A percentile compares a stretch with the other conserved stretches of the same genome.
phyloP scores from a whole-genome alignment of 257 asterid genomes.

The Rauvolfia tetraphylla region DNA sequence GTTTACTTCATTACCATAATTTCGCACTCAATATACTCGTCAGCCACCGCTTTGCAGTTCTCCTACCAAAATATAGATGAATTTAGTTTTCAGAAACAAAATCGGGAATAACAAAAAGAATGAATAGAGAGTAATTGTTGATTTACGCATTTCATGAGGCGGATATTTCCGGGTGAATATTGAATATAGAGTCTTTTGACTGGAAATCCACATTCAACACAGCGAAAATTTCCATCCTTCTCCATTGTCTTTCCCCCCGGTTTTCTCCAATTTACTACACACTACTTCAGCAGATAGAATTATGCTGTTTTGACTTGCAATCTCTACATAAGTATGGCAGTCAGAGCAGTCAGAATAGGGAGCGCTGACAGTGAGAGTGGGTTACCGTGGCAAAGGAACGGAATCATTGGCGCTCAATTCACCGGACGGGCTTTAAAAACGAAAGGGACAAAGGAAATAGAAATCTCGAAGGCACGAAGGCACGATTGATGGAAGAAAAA shows the following conservation, averaged over 20 bases:
- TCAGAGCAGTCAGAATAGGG: too few species aligned
- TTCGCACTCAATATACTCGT: slow-evolving; percentile 91
- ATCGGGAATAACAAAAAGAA: not conserved
- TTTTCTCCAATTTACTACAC: not conserved
- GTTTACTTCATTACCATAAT: slow-evolving; percentile 50
- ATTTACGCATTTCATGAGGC: slow-evolving; percentile 79
- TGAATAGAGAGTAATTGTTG: not conserved
- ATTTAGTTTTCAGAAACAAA: not conserved
- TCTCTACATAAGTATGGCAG: too few species aligned
- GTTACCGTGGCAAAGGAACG: too few species aligned
- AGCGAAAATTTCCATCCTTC: slow-evolving; percentile 33
- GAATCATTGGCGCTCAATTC: too few species aligned
- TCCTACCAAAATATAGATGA: slow-evolving; percentile 27
- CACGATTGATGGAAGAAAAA: too few species aligned
- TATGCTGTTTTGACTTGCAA: too few species aligned
- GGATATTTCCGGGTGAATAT: slow-evolving; percentile 90
- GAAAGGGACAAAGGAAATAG: too few species aligned
- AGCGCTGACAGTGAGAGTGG: too few species aligned
- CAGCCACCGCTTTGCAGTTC: slow-evolving; percentile 69
- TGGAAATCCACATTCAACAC: slow-evolving; percentile 67
- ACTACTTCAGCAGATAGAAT: not conserved
- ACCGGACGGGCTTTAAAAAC: too few species aligned
- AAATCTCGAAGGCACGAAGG: too few species aligned
- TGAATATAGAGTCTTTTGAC: slow-evolving; percentile 63
- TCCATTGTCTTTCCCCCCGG: slow-evolving; percentile 20